Base-by-base conservation (phyloP, 495 filamentous ascomycete genomes). In the Neurospora sp. region DNA sequence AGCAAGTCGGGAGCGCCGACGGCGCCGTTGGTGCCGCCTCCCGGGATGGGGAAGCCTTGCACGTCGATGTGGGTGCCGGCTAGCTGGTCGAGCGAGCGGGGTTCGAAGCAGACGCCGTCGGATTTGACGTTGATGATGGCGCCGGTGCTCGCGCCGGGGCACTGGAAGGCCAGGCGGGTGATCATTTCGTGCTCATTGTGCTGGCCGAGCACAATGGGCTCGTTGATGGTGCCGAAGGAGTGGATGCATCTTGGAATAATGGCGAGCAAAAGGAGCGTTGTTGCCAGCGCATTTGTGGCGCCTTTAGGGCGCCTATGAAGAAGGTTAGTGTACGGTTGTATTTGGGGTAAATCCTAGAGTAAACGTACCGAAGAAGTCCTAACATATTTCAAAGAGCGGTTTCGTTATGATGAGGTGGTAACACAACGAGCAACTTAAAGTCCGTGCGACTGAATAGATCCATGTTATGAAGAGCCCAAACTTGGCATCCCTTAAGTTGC, bases 181-280 rank as follows among this genome's bases (percentile, higher is more conserved):
- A 79, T 74, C 73, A 79, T 76, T 68, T 79, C 78, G 73, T 79
- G 78, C 71, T 79, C 78, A 66, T 79, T 79, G 72, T 79, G 76
- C 69, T 79, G 78, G 1, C 73, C 72, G 40, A 79, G 66, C 18
- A 79, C 16, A 2, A 69, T 37, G 16, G 77, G 77, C 40, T 71
- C 78, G 70, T 79, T 79, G 71, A 79, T 78, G 38, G 78, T 79
- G 7, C 76, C 78, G 22, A 79, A 79, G 1, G 73, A 35, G 14
- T 66, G 27, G 12, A 35, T 14, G 27, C 53, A 35, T 35, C 2
- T 66, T 9, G 53, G 11, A 27, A 14, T 7, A 7, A 27, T 14
- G 20, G 48, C 20, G 48, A 59, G 27, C 9, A 8, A 37, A 35
- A 66, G 14, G 3, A 66, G 27, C 14, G 27, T 66, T 66, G 53